A percentile compares a stretch with the other conserved stretches of the same genome.
phyloP scores from a whole-genome alignment of 805 yeast genomes.

The Saturnispora sanitii region DNA sequence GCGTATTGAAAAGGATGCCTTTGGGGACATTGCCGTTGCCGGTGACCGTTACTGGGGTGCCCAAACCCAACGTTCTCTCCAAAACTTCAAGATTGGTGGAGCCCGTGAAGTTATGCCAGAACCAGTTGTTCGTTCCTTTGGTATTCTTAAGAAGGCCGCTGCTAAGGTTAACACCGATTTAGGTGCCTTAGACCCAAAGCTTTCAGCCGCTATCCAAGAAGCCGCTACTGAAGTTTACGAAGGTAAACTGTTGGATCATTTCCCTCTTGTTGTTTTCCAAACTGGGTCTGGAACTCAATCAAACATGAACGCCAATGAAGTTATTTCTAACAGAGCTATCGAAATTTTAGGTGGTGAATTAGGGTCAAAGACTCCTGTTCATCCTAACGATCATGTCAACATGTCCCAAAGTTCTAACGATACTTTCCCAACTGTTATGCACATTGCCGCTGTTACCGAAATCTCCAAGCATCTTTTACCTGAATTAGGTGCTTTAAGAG shows the following conservation, averaged over 20 bases:
- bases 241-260: slow-evolving; percentile 87
- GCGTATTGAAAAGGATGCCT: slow-evolving; percentile 89
- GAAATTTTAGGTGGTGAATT: slow-evolving; percentile 86
- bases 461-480: slow-evolving; percentile 70
- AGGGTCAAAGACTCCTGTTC: slow-evolving; percentile 91
- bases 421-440: slow-evolving; percentile 99
- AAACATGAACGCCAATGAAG: slow-evolving; percentile 99
- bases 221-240: slow-evolving; percentile 94
- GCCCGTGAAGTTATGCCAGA: slow-evolving; percentile 81
- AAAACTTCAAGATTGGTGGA: slow-evolving; percentile 95
- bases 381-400: slow-evolving; percentile 97
- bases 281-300: slow-evolving; percentile 99
- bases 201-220: slow-evolving; percentile 75
- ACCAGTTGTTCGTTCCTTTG: slow-evolving; percentile 86
- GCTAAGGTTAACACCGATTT: slow-evolving; percentile 79
- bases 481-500: slow-evolving; percentile 65
- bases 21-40: slow-evolving; percentile 85
- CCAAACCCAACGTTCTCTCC: slow-evolving; percentile 88
- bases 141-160: slow-evolving; percentile 87
- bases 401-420: slow-evolving; percentile 98
- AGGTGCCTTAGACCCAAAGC: slow-evolving; percentile 76
- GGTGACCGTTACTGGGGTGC: slow-evolving; percentile 93
- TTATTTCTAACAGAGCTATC: slow-evolving; percentile 95
- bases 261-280: slow-evolving; percentile 97
- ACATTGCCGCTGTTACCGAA: slow-evolving; percentile 94